phyloP scores from a whole-genome alignment of 1,284 basidiomycete genomes.

The Flammula alnicola region DNA sequence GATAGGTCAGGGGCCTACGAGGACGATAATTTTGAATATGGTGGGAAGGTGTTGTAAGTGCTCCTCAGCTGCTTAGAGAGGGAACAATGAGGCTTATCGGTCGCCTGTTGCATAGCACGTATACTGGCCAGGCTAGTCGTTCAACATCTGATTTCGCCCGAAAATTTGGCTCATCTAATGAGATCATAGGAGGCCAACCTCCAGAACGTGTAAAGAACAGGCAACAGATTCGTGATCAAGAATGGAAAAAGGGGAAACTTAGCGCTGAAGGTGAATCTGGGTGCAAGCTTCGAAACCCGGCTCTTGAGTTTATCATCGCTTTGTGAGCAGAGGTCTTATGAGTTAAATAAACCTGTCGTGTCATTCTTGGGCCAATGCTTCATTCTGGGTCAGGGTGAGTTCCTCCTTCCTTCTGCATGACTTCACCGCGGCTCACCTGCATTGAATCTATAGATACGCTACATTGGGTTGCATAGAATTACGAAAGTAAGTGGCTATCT shows the following conservation, averaged over 20 bases:
- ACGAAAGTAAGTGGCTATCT: constrained; percentile 15
- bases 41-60: constrained; percentile 31
- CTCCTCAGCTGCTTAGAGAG: background rate
- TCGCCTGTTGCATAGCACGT: constrained; percentile 6
- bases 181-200: constrained; percentile 7
- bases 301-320: background rate
- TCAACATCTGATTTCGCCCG: too few species aligned
- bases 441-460: constrained; percentile 20
- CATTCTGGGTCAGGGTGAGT: constrained; percentile 32
- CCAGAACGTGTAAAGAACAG: constrained; percentile 21
- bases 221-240: constrained; percentile 28
- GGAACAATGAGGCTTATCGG: constrained; percentile 4
- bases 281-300: background rate
- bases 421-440: background rate
- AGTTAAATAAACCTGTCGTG: constrained; percentile 29
- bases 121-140: constrained; percentile 14
- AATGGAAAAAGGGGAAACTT: constrained; percentile 32
- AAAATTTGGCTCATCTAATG: background rate
- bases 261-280: constrained; percentile 27
- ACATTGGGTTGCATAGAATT: constrained; percentile 28
- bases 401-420: background rate
- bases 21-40: constrained; percentile 33
- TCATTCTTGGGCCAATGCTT: constrained; percentile 31
- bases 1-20: constrained; percentile 34
- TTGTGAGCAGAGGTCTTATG: constrained; percentile 23